Base-by-base conservation (phyloP, 257 asterid species). In the Nicotiana otophora region DNA sequence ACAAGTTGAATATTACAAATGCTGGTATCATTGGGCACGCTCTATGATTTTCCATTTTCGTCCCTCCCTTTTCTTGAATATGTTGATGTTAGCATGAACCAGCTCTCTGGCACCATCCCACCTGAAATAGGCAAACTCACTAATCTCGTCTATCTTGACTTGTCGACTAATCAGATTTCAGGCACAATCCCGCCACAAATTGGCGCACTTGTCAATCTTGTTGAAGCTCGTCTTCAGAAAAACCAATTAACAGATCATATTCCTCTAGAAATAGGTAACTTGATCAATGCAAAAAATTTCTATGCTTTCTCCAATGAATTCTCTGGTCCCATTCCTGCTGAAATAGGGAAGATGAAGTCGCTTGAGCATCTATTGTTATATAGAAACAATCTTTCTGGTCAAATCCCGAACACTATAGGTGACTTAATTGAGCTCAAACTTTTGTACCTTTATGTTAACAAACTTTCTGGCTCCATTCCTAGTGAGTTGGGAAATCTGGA, bases 31-130 rank as follows among this genome's bases (percentile, higher is more conserved):
- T 3, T 20, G 90, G 90, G 83, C 34, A 85, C 84, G 3, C 85
- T 85, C 1, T 2, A 67, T 3, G 20, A 51, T 69, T 87, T 87
- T 36, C 87, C 90, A 0, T 87, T 83, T 82, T 77, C 78, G 0
- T 63, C 64, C 12, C 87, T 87, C 17, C 86, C 77, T 2, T 76
- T 85, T 85, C 78, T 87, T 5, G 78, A 81, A 23, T 63, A 30
- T 63, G 48, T 87, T 11, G 90, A 85, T 81, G 7, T 85, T 20
- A 30, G 46, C 6, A 5, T 10, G 9, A 87, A 87, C n/a, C 31
- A 36, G 1, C 67, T 86, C 70, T 81, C 65, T 62, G 85, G 89
- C 9, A 39, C 26, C 2, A 62, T 82, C 0, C 82, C 85, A 4
- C 54, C 8, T n/a, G 53, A 20, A 48, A 62, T 82, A 17, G 54